A percentile compares a stretch with the other conserved stretches of the same genome.
Evolutionary conservation across 139 green algal species (phyloP).

Genomic region (Monoraphidium neglectum): DNA sequence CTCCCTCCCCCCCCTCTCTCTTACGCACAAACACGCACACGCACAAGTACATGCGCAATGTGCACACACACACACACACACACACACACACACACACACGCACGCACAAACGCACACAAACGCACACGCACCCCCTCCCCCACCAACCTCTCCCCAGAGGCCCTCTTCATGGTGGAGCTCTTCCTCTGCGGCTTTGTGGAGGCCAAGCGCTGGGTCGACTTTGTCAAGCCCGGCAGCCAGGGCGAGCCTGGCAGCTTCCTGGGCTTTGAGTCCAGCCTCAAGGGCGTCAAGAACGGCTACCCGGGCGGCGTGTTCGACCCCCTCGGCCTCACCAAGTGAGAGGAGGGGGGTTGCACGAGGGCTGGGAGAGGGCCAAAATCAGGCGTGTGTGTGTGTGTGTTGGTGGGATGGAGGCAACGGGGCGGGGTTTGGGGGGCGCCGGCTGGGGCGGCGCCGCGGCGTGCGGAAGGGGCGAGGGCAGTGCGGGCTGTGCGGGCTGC

Average conservation of each 20-base stretch:
- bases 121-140: background rate
- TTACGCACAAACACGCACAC: too few relatives aligned
- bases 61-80: background rate
- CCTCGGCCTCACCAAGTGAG: constrained; percentile 60
- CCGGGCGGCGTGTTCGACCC: constrained; percentile 83
- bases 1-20: too few relatives aligned
- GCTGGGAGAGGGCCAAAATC: too few relatives aligned
- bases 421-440: too few relatives aligned
- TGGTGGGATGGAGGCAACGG: too few relatives aligned
- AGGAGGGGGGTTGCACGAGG: too few relatives aligned
- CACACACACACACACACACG: constrained; percentile 1
- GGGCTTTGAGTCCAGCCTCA: constrained; percentile 72
- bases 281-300: constrained; percentile 66
- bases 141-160: background rate
- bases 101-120: background rate
- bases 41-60: too few relatives aligned
- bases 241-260: constrained; percentile 63
- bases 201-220: constrained; percentile 83
- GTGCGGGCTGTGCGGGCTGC: too few relatives aligned
- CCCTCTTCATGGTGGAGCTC: constrained; percentile 39
- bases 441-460: too few relatives aligned
- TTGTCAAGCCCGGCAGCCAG: constrained; percentile 81
- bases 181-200: constrained; percentile 86
- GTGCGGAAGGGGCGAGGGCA: too few relatives aligned
- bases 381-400: too few relatives aligned